A percentile compares a stretch with the other conserved stretches of the same genome.
Conservation (phyloP, 306 rosid species). For the Trichosanthes cucumerina region DNA sequence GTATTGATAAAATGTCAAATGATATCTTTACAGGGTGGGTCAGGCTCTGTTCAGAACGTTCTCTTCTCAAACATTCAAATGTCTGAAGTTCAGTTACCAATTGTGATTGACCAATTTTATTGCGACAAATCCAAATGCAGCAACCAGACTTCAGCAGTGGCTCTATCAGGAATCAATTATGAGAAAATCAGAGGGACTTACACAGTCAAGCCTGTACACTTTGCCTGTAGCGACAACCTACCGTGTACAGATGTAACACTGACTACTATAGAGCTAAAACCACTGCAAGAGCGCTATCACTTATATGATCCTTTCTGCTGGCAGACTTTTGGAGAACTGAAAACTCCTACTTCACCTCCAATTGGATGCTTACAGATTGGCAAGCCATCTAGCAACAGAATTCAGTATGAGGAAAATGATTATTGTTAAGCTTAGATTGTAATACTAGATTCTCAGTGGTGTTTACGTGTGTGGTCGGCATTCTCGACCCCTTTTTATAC, state of each 20-base stretch:
- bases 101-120: conserved; percentile 93
- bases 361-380: conserved; percentile 71
- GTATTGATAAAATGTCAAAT: not conserved
- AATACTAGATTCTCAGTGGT: conserved; percentile 19
- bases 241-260: conserved; percentile 84
- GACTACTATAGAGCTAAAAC: conserved; percentile 56
- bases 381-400: conserved; percentile 66
- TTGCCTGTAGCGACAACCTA: conserved; percentile 88
- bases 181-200: conserved; percentile 80
- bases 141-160: conserved; percentile 76
- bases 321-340: conserved; percentile 77
- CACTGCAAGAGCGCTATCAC: conserved; percentile 72
- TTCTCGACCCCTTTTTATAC: conserved; percentile 41
- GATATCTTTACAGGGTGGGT: conserved; percentile 63
- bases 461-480: conserved; percentile 40
- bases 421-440: conserved; percentile 37
- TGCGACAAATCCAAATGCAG: conserved; percentile 71
- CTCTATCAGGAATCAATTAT: conserved; percentile 78
- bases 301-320: conserved; percentile 87
- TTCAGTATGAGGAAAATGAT: conserved; percentile 66
- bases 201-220: conserved; percentile 83
- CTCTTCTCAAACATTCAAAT: conserved; percentile 85
- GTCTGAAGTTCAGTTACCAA: conserved; percentile 80
- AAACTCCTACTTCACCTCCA: conserved; percentile 73
- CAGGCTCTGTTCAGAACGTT: conserved; percentile 85